Conservation (phyloP, 2,329 filamentous ascomycete genomes). For the Colletotrichum gigasporum region DNA sequence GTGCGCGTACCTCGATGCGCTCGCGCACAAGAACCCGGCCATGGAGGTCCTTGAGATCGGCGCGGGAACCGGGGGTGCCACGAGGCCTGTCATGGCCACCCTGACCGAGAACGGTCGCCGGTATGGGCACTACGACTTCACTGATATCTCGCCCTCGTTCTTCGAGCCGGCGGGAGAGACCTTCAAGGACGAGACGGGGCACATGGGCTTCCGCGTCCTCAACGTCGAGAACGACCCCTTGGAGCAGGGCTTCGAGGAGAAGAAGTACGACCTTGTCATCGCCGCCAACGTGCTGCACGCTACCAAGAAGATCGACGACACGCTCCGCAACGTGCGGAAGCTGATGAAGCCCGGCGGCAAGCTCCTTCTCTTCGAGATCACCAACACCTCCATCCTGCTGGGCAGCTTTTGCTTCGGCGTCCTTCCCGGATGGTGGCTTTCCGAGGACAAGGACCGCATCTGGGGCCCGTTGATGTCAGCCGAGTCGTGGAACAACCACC, state of each 20-base stretch:
- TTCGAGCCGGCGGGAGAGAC: constrained; percentile 43
- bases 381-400: constrained; percentile 29
- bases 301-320: constrained; percentile 37
- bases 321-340: constrained; percentile 35
- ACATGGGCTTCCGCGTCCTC: constrained; percentile 45
- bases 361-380: constrained; percentile 42
- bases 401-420: constrained; percentile 39
- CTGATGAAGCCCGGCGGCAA: constrained; percentile 43
- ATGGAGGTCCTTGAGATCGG: constrained; percentile 49
- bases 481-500: constrained; percentile 34
- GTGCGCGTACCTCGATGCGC: constrained; percentile 34
- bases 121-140: constrained; percentile 44
- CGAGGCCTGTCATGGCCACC: constrained; percentile 36
- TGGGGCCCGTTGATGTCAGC: constrained; percentile 37
- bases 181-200: constrained; percentile 33
- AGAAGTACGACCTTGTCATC: constrained; percentile 41
- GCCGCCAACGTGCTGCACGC: constrained; percentile 44
- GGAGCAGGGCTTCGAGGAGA: constrained; percentile 38
- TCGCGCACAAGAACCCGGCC: constrained; percentile 42
- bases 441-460: constrained; percentile 37
- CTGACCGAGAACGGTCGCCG: constrained; percentile 16
- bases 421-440: constrained; percentile 44
- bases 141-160: constrained; percentile 50
- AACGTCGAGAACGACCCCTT: constrained; percentile 43
- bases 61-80: constrained; percentile 45